Percentiles rank a stretch among this genome's conserved stretches.
phyloP scores from a whole-genome alignment of 495 filamentous ascomycete genomes.

The Sordaria brevicollis region DNA sequence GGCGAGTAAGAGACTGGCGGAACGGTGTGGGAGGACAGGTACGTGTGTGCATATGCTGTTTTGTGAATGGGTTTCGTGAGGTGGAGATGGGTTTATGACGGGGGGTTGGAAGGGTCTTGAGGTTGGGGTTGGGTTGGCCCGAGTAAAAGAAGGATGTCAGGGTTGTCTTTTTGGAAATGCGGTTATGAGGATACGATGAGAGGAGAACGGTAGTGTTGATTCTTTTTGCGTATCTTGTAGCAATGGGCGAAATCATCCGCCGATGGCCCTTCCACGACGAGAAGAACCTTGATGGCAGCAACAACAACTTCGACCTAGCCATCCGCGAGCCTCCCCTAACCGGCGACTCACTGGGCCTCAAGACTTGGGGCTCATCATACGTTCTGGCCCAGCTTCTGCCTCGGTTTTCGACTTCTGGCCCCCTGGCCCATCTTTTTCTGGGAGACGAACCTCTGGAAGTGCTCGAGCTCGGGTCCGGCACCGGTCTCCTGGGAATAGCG shows the following conservation, averaged over 20 bases:
- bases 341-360: conserved; percentile 78
- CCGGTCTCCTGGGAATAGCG: conserved; percentile 50
- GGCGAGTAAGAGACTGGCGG: conserved; percentile 65
- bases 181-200: neutral
- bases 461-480: conserved; percentile 56
- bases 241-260: conserved; percentile 69
- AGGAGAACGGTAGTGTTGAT: neutral
- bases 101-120: neutral
- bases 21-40: conserved; percentile 66
- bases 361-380: conserved; percentile 86
- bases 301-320: conserved; percentile 41
- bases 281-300: conserved; percentile 10
- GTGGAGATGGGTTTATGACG: neutral
- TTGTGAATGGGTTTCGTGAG: too few relatives aligned
- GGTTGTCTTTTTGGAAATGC: too few relatives aligned
- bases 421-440: conserved; percentile 28
- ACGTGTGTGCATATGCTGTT: conserved; percentile 9
- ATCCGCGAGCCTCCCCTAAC: conserved; percentile 83
- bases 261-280: conserved; percentile 49
- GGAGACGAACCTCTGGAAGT: conserved; percentile 13
- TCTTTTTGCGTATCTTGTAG: conserved; percentile 24
- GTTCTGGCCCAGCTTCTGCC: conserved; percentile 68
- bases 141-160: too few relatives aligned
- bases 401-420: conserved; percentile 18
- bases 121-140: neutral